Conservation (phyloP, 495 filamentous ascomycete species). For the Penicillium simplicissimum region DNA sequence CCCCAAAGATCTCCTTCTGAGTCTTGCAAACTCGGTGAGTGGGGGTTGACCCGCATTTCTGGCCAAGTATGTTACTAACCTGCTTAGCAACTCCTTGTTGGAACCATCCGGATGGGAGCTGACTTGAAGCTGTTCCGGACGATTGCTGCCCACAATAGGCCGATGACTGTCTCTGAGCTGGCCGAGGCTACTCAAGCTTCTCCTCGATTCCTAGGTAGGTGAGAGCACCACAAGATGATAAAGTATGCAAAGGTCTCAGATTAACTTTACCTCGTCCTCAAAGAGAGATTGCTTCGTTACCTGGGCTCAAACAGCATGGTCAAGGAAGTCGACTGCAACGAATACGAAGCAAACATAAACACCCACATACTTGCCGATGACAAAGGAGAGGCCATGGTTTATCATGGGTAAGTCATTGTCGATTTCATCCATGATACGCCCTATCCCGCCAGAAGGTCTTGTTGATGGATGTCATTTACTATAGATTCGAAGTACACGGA, state of each 20-base stretch:
- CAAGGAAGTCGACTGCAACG: constrained; percentile 34
- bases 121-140: constrained; percentile 39
- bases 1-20: constrained; percentile 22
- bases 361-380: constrained; percentile 34
- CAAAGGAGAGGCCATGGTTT: constrained; percentile 30
- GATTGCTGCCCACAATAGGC: constrained; percentile 24
- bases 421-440: neutral
- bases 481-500: constrained; percentile 38
- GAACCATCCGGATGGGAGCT: constrained; percentile 30
- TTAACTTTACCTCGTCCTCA: neutral
- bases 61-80: neutral
- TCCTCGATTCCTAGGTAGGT: constrained; percentile 36
- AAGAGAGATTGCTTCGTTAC: constrained; percentile 48
- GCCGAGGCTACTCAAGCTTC: constrained; percentile 31
- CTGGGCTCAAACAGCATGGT: constrained; percentile 41
- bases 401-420: constrained; percentile 29
- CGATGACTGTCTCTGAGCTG: constrained; percentile 33
- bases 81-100: constrained; percentile 23
- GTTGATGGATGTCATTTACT: neutral
- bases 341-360: constrained; percentile 34
- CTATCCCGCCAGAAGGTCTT: neutral
- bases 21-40: constrained; percentile 25
- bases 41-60: neutral
- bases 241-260: neutral
- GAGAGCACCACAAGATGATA: neutral